Conservation (phyloP, 352 stramenopile genomes). For the Pythium sp. region DNA sequence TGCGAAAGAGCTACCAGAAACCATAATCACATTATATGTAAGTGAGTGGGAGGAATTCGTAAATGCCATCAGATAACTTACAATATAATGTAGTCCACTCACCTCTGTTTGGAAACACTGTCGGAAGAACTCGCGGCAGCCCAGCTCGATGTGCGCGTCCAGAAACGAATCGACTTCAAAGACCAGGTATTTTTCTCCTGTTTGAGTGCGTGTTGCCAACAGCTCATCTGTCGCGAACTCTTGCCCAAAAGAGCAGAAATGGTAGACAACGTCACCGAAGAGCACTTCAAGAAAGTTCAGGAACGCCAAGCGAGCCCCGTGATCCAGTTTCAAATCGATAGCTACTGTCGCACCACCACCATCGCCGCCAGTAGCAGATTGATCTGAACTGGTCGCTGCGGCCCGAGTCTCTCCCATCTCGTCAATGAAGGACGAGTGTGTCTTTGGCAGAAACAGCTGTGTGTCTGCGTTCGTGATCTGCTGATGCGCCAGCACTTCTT, state of each 20-base stretch:
- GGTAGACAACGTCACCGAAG: constrained; percentile 59
- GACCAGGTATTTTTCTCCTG: constrained; percentile 36
- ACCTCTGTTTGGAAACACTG: constrained; percentile 76
- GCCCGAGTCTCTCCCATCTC: constrained; percentile 25
- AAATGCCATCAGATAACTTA: not conserved
- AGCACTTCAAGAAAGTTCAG: constrained; percentile 59
- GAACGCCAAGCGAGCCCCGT: constrained; percentile 39
- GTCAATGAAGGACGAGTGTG: constrained; percentile 23
- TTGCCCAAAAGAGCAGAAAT: constrained; percentile 59
- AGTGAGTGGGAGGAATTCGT: not conserved
- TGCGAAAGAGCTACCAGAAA: constrained; percentile 47
- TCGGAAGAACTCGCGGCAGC: constrained; percentile 77
- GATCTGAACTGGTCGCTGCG: not conserved
- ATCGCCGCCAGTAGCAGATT: not conserved
- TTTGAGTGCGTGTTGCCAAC: not conserved
- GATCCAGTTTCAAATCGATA: constrained; percentile 11
- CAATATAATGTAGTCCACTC: not conserved
- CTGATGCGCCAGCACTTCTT: constrained; percentile 34
- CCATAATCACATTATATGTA: not conserved
- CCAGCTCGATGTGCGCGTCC: constrained; percentile 60
- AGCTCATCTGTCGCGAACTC: constrained; percentile 20
- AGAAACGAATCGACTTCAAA: constrained; percentile 67
- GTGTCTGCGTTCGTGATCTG: constrained; percentile 45
- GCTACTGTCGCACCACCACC: not conserved
- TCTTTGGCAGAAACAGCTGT: constrained; percentile 36